These are phyloP conservation scores for Blastocystis sp. DNA, from an alignment of 352 stramenopile genomes.

Conservation along the genomic window DNA sequence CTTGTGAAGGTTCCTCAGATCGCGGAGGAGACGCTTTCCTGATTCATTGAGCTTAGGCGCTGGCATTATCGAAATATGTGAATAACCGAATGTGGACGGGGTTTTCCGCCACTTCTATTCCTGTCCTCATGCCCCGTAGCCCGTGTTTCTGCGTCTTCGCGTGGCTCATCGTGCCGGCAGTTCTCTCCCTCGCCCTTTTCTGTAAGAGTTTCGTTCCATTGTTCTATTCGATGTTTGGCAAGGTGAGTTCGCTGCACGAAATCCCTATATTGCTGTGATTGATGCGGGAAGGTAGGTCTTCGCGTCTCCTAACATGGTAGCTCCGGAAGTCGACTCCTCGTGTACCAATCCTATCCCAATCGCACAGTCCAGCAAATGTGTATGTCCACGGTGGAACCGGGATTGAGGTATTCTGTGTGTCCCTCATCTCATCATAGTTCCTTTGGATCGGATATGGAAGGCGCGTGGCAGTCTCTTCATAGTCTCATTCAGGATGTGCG, in stretches of 20 bases:
- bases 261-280: background rate
- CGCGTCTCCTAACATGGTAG: background rate
- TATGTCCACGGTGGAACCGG: background rate
- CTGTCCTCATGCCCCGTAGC: background rate
- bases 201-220: background rate
- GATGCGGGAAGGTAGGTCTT: slow-evolving; percentile 39
- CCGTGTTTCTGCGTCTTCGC: too few relatives aligned
- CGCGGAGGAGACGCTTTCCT: slow-evolving; percentile 83
- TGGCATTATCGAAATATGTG: slow-evolving; percentile 18
- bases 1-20: slow-evolving; percentile 92
- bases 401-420: background rate
- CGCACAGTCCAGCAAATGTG: background rate
- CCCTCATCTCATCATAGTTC: background rate
- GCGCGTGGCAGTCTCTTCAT: background rate
- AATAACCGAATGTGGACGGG: background rate
- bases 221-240: background rate
- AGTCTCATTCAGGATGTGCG: background rate
- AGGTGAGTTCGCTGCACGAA: background rate
- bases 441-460: background rate
- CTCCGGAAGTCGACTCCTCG: slow-evolving; percentile 30
- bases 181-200: too few relatives aligned
- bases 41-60: slow-evolving; percentile 81
- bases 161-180: too few relatives aligned
- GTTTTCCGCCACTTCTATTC: background rate
- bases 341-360: background rate